A percentile compares a stretch with the other conserved stretches of the same genome.
phyloP scores from a whole-genome alignment of 768 basidiomycete genomes.

The Xerocomellus dryophilus region DNA sequence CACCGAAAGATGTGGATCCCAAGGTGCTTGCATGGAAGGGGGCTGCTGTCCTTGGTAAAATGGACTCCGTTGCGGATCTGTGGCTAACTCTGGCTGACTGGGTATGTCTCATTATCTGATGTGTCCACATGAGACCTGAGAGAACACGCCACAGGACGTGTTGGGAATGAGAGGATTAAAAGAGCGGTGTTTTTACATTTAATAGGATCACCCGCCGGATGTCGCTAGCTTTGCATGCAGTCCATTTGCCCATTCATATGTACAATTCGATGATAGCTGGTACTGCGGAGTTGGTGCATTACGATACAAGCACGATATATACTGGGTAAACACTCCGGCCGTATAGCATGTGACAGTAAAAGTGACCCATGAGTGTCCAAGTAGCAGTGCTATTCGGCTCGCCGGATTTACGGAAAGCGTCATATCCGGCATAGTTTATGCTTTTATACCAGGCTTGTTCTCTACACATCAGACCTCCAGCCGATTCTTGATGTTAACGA shows the following conservation, averaged over 20 bases:
- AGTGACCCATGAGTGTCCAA: neutral
- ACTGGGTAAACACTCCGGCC: neutral
- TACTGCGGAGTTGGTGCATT: constrained; percentile 7
- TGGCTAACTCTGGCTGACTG: constrained; percentile 89
- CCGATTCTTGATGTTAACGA: constrained; percentile 50
- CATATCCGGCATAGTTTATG: constrained; percentile 17
- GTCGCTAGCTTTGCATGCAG: neutral
- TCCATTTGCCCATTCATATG: neutral
- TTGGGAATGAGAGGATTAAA: constrained; percentile 79
- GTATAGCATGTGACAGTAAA: constrained; percentile 4
- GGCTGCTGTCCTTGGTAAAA: constrained; percentile 83
- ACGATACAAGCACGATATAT: constrained; percentile 12
- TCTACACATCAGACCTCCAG: constrained; percentile 46
- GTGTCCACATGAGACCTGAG: constrained; percentile 4
- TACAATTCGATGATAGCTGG: neutral
- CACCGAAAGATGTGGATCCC: constrained; percentile 91
- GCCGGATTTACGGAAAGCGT: constrained; percentile 9
- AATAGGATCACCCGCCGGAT: constrained; percentile 12
- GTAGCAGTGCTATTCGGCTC: constrained; percentile 2
- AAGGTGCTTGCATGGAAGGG: constrained; percentile 94
- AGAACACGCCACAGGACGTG: constrained; percentile 51
- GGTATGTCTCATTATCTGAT: constrained; percentile 45
- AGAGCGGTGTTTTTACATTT: constrained; percentile 80
- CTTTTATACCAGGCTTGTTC: constrained; percentile 1
- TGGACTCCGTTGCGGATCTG: constrained; percentile 85